Percentiles rank a stretch among this genome's conserved stretches.
phyloP scores from a whole-genome alignment of 495 filamentous ascomycete species.

The Lophiotrema nucula region DNA sequence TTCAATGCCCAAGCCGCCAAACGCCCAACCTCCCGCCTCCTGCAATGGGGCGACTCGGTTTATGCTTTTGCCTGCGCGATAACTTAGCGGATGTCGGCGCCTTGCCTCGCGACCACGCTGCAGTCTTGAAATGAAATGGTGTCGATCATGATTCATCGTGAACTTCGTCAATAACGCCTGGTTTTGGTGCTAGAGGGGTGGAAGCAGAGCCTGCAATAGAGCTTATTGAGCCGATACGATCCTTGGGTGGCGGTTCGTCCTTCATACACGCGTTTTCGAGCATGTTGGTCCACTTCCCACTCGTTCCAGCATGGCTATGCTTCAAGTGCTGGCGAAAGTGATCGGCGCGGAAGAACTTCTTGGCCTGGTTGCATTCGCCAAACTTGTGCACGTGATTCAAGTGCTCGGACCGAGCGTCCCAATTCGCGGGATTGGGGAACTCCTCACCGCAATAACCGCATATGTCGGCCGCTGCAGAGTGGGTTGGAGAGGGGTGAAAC shows the following conservation, averaged over 20 bases:
- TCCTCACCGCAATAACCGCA: slow-evolving; percentile 97
- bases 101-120: too few relatives aligned
- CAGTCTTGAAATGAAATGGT: too few relatives aligned
- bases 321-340: slow-evolving; percentile 98
- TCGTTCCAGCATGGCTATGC: slow-evolving; percentile 94
- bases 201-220: slow-evolving; percentile 24
- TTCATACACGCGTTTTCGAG: slow-evolving; percentile 96
- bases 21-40: slow-evolving; percentile 8
- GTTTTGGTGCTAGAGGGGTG: slow-evolving; percentile 21
- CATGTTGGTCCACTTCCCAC: slow-evolving; percentile 99
- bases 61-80: too few relatives aligned
- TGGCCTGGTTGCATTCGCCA: slow-evolving; percentile 94
- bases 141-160: slow-evolving; percentile 32
- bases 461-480: slow-evolving; percentile 64
- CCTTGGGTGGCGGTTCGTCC: slow-evolving; percentile 64
- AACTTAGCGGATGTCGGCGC: too few relatives aligned
- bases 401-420: slow-evolving; percentile 82
- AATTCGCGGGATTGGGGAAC: slow-evolving; percentile 76
- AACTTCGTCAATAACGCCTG: slow-evolving; percentile 34
- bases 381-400: slow-evolving; percentile 91
- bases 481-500: slow-evolving; percentile 73
- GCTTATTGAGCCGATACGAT: slow-evolving; percentile 27
- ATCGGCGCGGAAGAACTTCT: slow-evolving; percentile 97
- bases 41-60: too few relatives aligned
- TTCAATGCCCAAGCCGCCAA: slow-evolving; percentile 4